Base-by-base conservation (phyloP, 139 green algal species). In the Spirogloea muscicola region DNA sequence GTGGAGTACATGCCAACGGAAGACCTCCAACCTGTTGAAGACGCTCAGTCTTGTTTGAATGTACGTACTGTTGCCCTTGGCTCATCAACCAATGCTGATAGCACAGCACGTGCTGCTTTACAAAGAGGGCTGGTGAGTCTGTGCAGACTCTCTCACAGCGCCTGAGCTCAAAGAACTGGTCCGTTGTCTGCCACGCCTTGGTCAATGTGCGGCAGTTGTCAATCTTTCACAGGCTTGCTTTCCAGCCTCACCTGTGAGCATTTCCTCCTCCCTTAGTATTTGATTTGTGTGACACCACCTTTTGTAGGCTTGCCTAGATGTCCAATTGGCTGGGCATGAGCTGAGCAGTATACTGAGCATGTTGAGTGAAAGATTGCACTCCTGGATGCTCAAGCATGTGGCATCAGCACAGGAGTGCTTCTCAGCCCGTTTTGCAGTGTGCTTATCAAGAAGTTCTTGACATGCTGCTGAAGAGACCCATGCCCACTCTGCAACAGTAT, bases 181-280 rank as follows among this genome's bases (percentile, higher is more conserved):
- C 69, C 31, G 6, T 67, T 6, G 13, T 74, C 25, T 74, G 52
- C 7, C 33, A 74, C 31, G 65, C 65, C 57, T 70, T 74, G 48
- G 69, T 72, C 7, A 74, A 74, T 39, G 65, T 76, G 65, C 49
- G 65, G 31, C 65, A 74, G 40, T 10, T 74, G 7, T 71, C 55
- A 34, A 27, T 74, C 7, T 74, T 69, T 7, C 60, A 69, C 43
- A 16, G 37, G 31, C 31, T 10, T 5, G 7, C n/a, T 42, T 6
- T 42, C 9, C 29, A 10, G 9, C 29, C 31, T 4, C 10, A 69
- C 41, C 43, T 69, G 60, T 69, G 7, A 63, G 60, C 44, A 6
- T 46, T 41, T 18, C n/a, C n/a, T n/a, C n/a, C n/a, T n/a, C n/a
- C n/a, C n/a, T n/a, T n/a, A n/a, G n/a, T n/a, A n/a, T n/a, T n/a